phyloP scores from a whole-genome alignment of 805 yeast species.

The Metschnikowia kofuensis region DNA sequence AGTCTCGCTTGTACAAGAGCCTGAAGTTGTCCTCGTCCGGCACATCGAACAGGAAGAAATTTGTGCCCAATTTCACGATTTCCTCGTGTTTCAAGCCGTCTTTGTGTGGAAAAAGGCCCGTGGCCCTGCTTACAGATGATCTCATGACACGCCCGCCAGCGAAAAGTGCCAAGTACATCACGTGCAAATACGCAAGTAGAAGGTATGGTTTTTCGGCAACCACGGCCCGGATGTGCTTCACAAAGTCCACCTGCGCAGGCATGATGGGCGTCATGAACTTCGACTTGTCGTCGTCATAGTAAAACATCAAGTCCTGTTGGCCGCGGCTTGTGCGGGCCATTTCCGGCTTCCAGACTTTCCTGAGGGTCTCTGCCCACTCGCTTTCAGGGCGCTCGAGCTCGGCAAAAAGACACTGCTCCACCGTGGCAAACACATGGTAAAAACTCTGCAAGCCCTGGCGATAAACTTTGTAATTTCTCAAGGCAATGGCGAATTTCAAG shows the following conservation, averaged over 20 bases:
- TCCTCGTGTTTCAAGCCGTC: conserved; percentile 65
- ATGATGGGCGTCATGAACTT: conserved; percentile 59
- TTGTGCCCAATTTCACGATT: conserved; percentile 56
- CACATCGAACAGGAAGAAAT: conserved; percentile 65
- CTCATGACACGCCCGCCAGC: conserved; percentile 82
- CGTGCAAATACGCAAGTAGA: conserved; percentile 78
- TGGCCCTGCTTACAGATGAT: conserved; percentile 60
- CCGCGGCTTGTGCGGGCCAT: conserved; percentile 59
- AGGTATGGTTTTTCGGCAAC: conserved; percentile 65
- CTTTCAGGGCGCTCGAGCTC: conserved; percentile 42
- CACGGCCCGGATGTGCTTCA: conserved; percentile 53
- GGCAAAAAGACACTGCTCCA: conserved; percentile 49
- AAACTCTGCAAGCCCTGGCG: conserved; percentile 78
- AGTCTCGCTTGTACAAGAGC: conserved; percentile 66
- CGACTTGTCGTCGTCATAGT: conserved; percentile 52
- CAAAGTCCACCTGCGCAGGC: conserved; percentile 60
- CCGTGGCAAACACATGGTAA: conserved; percentile 65
- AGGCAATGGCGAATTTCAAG: conserved; percentile 67
- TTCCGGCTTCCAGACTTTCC: conserved; percentile 65
- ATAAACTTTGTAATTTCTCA: conserved; percentile 71
- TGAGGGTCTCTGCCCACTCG: conserved; percentile 44
- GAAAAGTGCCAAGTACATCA: conserved; percentile 77
- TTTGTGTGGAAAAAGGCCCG: conserved; percentile 73
- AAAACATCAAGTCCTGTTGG: conserved; percentile 62
- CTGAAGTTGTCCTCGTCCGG: conserved; percentile 66